A percentile compares a stretch with the other conserved stretches of the same genome.
Conservation (phyloP, 176 grass and related monocot species). For the Cenchrus americanus region DNA sequence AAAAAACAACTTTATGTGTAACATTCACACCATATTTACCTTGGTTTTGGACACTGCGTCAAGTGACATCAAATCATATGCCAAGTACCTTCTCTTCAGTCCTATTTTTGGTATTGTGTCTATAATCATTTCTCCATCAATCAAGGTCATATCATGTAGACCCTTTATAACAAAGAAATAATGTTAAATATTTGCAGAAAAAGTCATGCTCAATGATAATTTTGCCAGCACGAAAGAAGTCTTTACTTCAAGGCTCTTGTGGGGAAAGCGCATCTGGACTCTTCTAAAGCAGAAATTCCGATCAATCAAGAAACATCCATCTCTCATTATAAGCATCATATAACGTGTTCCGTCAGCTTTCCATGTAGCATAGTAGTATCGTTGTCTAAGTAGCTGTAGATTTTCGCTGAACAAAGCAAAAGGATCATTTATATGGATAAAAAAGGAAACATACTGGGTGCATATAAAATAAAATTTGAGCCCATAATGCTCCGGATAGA, state of each 20-base stretch:
- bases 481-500: neutral
- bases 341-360: constrained; percentile 99
- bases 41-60: constrained; percentile 39
- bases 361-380: constrained; percentile 99
- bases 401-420: constrained; percentile 73
- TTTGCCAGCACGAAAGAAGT: constrained; percentile 30
- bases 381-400: constrained; percentile 93
- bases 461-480: neutral
- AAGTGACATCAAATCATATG: constrained; percentile 57
- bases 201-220: constrained; percentile 18
- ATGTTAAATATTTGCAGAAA: constrained; percentile 11
- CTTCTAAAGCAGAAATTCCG: constrained; percentile 91
- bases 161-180: constrained; percentile 32
- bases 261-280: constrained; percentile 97
- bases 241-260: constrained; percentile 79
- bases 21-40: constrained; percentile 5
- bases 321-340: constrained; percentile 97
- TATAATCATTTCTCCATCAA: constrained; percentile 55
- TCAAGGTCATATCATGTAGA: constrained; percentile 29
- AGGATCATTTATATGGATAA: constrained; percentile 2
- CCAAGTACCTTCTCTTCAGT: constrained; percentile 44
- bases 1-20: neutral
- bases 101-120: constrained; percentile 33
- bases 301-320: constrained; percentile 92
- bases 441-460: neutral